Evolutionary conservation across 495 filamentous ascomycete genomes (phyloP), one percentile per base, ranked within the genome.

Genomic region (Xylaria palmicola): DNA sequence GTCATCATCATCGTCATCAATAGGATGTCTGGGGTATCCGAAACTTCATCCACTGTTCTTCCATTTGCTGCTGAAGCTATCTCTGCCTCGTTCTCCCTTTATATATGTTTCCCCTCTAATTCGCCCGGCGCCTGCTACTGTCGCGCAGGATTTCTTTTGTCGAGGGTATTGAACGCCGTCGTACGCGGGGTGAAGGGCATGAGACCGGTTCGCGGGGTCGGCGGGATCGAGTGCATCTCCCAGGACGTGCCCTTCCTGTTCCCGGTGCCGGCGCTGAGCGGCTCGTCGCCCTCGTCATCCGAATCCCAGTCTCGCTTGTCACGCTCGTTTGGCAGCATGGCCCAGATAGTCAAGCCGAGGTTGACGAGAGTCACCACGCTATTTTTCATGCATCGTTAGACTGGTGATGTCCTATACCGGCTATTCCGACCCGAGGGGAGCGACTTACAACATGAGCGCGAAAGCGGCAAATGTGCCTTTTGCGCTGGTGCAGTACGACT

Each of bases 401-500:
- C 4, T 12, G 20, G 22, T 20, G 27, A 4, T 34, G 3, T 24
- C 15, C 15, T 29, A n/a, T 24, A 29, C 10, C 12, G 29, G 13
- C n/a, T 12, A 8, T 19, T 5, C 36, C 20, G 37, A 10, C 17
- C 1, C 15, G 26, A 9, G 43, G 50, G 52, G 43, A 53, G 8
- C n/a, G n/a, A 78, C 90, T 72, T 77, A 95, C 91, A 88, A 73
- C 76, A 93, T 83, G 54, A 90, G 72, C 15, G 90, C 72, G 6
- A 86, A 87, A 5, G 87, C 80, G 6, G 85, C 89, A 69, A 93
- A 95, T 2, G 86, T 74, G 19, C 81, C 80, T 71, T 95, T 91
- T 24, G 92, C 90, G 72, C 91, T 86, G 65, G 80, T 68, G 77
- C 92, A 97, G 68, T 87, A 90, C 26, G 80, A 78, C n/a, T 84